A percentile compares a stretch with the other conserved stretches of the same genome.
These are phyloP conservation scores for Hordeum vulgare DNA, from an alignment of 176 grass and related monocot genomes.

Conservation along the genomic window DNA sequence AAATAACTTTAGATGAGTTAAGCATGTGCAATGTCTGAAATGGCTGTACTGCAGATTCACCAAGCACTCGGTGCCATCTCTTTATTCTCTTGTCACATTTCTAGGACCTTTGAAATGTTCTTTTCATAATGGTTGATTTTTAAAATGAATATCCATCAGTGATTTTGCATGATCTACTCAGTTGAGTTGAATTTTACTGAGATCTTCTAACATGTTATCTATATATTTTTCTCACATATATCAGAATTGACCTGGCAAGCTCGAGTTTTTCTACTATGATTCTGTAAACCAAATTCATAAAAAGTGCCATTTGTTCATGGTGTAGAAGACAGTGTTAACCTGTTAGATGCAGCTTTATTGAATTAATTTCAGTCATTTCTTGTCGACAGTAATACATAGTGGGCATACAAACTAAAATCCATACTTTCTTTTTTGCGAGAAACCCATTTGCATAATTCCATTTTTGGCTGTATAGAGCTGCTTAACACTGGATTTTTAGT, in stretches of 20 bases:
- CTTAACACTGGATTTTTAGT: neutral
- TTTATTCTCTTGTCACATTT: slow-evolving; percentile 12
- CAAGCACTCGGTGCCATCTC: neutral
- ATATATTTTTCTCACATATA: neutral
- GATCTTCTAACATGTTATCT: neutral
- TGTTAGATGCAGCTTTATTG: slow-evolving; percentile 16
- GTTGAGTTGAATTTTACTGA: neutral
- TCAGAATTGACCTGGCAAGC: neutral
- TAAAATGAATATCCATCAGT: neutral
- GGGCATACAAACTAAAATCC: neutral
- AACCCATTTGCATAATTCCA: neutral
- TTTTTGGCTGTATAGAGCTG: slow-evolving; percentile 3
- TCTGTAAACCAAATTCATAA: neutral
- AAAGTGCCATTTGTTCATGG: neutral
- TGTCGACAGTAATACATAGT: neutral
- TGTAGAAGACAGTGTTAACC: neutral
- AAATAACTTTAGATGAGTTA: slow-evolving; percentile 19
- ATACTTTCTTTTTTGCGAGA: neutral
- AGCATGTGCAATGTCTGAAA: slow-evolving; percentile 24
- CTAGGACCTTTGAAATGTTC: slow-evolving; percentile 24
- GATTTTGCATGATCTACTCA: slow-evolving; percentile 1
- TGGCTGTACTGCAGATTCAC: slow-evolving; percentile 20
- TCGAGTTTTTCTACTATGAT: neutral
- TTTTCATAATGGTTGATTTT: slow-evolving; percentile 2
- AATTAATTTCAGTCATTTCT: slow-evolving; percentile 18